Base-by-base conservation (phyloP, 2,329 filamentous ascomycete species). In the Parascedosporium putredinis region DNA sequence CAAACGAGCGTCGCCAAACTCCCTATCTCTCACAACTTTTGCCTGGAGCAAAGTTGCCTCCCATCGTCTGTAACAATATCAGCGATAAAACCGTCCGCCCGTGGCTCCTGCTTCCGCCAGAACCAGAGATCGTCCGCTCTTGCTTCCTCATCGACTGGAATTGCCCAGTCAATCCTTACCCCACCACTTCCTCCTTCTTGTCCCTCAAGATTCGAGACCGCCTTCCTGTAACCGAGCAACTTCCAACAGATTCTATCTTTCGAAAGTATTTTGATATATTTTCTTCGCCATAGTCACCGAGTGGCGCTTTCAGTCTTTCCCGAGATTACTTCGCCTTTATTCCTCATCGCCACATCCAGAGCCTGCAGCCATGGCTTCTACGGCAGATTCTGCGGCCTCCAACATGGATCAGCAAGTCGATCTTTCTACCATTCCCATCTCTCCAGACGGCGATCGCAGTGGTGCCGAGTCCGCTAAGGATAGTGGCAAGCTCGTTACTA, bases 401-500 rank as follows among this genome's bases (percentile, higher is more conserved):
- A 64, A 62, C 51, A 61, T 70, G 62, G 67, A 70, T 58, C 60
- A 78, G 60, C 80, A 81, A 64, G 81, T 84, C 64, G 81, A 84
- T 57, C 72, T 84, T 53, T 81, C 78, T 52, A 83, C 80, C 47
- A 84, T 84, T 52, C 81, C 81, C 58, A 77, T 84, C 64, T 81
- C 79, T 47, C 80, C 79, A 48, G 76, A 77, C 58, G 78, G 78
- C 62, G 63, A 73, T 52, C 69, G 74, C 51, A 71, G 74, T 53
- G 67, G 70, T 59, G 63, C 68, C 53, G 67, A 72, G 50, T 67
- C 70, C 55, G 6, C 46, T 24, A 73, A 74, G 50, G 67, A 67
- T 49, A 70, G 73, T 56, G 69, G 68, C 56, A 83, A 90, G 64
- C 74, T 86, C 47, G 77, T 95, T 61, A 98, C 93, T 44, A 91